A percentile compares a stretch with the other conserved stretches of the same genome.
Conservation (phyloP, 805 yeast genomes). For the Cyberlindnera bimundalis region DNA sequence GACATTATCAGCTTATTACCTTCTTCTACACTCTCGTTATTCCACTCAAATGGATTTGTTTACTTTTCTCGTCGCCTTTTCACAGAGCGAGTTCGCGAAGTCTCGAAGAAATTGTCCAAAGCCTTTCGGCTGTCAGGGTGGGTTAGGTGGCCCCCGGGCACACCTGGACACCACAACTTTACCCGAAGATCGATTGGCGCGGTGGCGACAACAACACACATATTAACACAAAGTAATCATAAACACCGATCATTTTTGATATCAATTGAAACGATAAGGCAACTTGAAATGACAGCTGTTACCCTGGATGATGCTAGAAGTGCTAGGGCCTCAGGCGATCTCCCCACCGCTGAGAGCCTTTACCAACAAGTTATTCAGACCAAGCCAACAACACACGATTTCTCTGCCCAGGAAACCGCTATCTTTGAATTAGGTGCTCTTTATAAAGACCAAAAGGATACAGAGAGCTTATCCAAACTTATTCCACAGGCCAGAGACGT, state of each 20-base stretch:
- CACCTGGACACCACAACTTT: too few species aligned
- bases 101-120: neutral
- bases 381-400: conserved; percentile 25
- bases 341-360: conserved; percentile 53
- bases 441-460: conserved; percentile 49
- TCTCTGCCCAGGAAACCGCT: conserved; percentile 28
- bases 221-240: too few species aligned
- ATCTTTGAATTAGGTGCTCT: conserved; percentile 73
- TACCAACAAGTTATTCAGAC: conserved; percentile 49
- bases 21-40: too few species aligned
- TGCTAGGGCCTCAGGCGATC: conserved; percentile 48
- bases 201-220: too few species aligned
- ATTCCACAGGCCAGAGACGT: conserved; percentile 64
- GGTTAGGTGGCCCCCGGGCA: too few species aligned
- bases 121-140: too few species aligned
- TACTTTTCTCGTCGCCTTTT: neutral
- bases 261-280: too few species aligned
- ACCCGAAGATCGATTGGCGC: too few species aligned
- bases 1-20: conserved; percentile 17
- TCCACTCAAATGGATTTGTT: too few species aligned
- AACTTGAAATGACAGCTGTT: conserved; percentile 20
- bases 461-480: conserved; percentile 53
- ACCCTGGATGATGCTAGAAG: conserved; percentile 56
- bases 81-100: neutral
- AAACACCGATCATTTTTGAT: neutral